phyloP scores from a whole-genome alignment of 345 rosid species.

The Triadica sebifera region DNA sequence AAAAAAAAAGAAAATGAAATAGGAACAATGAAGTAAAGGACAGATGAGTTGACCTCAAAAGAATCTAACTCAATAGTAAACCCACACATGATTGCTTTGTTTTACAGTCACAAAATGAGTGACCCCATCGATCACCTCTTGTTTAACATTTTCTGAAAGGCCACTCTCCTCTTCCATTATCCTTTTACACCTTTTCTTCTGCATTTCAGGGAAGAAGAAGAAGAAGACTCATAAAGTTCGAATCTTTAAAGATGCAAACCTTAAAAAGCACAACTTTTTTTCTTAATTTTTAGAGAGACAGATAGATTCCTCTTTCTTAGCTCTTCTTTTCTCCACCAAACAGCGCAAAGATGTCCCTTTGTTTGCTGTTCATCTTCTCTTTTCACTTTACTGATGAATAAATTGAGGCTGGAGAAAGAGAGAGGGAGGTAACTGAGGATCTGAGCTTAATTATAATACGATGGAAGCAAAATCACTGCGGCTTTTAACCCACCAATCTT shows the following conservation, averaged over 20 bases:
- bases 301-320: background rate
- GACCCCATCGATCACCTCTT: too few species aligned
- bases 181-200: too few species aligned
- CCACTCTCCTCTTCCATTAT: too few species aligned
- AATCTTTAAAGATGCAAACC: background rate
- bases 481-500: conserved; percentile 71
- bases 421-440: background rate
- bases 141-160: too few species aligned
- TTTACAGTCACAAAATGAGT: too few species aligned
- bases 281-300: background rate
- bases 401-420: background rate
- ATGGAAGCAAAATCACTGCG: conserved; percentile 73
- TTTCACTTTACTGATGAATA: background rate
- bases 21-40: too few species aligned
- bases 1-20: too few species aligned
- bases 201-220: too few species aligned
- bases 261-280: background rate
- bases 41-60: too few species aligned
- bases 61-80: too few species aligned
- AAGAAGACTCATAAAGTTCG: background rate
- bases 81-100: too few species aligned
- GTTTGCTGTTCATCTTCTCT: too few species aligned
- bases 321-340: background rate
- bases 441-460: background rate
- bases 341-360: background rate